Evolutionary conservation across 129 eudicot genomes (phyloP), one percentile per base, ranked within the genome.

Genomic region (Arctium lappa): DNA sequence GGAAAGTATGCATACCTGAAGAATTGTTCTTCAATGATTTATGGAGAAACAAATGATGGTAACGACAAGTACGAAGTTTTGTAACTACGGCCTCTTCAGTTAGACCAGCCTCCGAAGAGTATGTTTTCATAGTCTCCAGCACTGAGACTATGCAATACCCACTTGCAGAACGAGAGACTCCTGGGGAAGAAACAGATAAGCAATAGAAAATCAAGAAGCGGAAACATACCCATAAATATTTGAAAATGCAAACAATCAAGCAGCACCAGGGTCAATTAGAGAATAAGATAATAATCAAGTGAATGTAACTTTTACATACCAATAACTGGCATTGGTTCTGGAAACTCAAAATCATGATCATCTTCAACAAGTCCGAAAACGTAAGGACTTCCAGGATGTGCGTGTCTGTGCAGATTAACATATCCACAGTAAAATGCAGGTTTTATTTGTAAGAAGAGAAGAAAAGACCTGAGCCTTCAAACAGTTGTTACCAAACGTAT

Each of bases 281-380:
- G 42, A 75, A 32, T 31, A 66, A 6, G 81, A 81, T 46, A 22
- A 74, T 60, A 72, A 34, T 50, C 60, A 81, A 62, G 44, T 32
- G 48, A 71, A 86, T 29, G 80, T 31, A 69, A 40, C 22, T 68
- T 75, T 73, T 39, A 68, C 85, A 71, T 93, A 96, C 99, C 99
- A 83, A 95, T 87, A 48, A 95, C 98, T 38, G 98, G 99, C 99
- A 93, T 96, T 75, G 99, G 98, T 70, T 96, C 99, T 42, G 99
- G 99, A 80, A 96, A 96, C 85, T 96, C 99, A 77, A 93, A 87
- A 77, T 93, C 95, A 34, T 79, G 90, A 77, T 93, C 97, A 82
- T 89, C 98, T 82, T 88, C 98, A 85, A 93, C 92, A 80, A 91
- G 98, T 69, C 99, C 99, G 84, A 93, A 93, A 74, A 95, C 97